phyloP scores from a whole-genome alignment of 306 rosid genomes.

The Quercus suber region DNA sequence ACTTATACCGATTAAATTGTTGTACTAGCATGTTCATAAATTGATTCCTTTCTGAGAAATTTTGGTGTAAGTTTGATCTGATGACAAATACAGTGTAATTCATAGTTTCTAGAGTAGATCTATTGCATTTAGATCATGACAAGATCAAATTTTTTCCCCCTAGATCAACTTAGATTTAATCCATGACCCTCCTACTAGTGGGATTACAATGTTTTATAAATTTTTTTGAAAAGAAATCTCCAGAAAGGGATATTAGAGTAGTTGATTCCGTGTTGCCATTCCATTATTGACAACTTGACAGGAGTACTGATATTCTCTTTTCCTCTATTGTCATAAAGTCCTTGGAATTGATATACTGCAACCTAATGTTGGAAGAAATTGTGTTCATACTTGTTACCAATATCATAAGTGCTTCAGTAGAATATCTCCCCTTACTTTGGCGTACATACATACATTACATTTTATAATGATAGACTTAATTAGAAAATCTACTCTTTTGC shows the following conservation, averaged over 20 bases:
- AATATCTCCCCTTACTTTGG: not conserved
- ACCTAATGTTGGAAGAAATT: not conserved
- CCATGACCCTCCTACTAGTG: not conserved
- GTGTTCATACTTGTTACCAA: not conserved
- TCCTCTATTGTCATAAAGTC: not conserved
- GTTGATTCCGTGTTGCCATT: not conserved
- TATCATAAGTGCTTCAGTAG: not conserved
- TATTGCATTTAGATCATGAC: not conserved
- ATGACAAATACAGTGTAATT: not conserved
- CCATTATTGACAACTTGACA: not conserved
- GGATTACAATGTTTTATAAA: not conserved
- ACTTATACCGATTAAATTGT: not conserved
- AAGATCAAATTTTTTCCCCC: not conserved
- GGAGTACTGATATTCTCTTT: not conserved
- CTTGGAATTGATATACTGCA: not conserved
- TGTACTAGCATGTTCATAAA: not conserved
- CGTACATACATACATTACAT: not conserved
- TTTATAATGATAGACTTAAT: slow-evolving; percentile 17
- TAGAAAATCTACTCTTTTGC: slow-evolving; percentile 23
- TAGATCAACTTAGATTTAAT: not conserved
- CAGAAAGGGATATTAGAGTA: not conserved
- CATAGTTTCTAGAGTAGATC: not conserved
- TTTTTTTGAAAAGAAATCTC: not conserved
- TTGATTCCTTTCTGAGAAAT: not conserved
- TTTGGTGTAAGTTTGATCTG: not conserved